Evolutionary conservation across 495 filamentous ascomycete genomes (phyloP), one percentile per base, ranked within the genome.

Genomic region (Xylaria longipes): DNA sequence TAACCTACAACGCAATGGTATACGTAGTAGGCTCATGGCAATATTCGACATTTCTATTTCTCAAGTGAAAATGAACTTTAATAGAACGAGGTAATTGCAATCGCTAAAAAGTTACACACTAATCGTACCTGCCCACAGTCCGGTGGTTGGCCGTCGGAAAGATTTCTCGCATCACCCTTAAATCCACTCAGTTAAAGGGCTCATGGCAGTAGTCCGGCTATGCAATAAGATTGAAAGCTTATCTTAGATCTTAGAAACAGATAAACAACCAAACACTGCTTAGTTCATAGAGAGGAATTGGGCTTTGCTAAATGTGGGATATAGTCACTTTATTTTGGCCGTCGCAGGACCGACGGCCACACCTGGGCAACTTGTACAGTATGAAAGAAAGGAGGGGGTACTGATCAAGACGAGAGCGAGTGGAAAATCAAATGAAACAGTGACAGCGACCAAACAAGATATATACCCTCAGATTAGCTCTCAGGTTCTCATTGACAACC

Each of bases 381-480:
- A 58, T 33, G 50, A 25, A 27, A 14, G 8, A 22, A 12, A 54
- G 25, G 25, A 25, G 22, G 22, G 20, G 17, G 12, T 15, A 33
- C 17, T 33, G 29, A 14, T 2, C 0, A 25, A 3, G 29, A 41
- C 5, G 35, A n/a, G 29, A 61, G 22, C 12, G 39, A 29, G 17
- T 14, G 20, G 3, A 11, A 41, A 41, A 29, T 46, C 6, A 39
- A 17, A 29, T 27, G 41, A 3, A 31, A 37, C 15, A 68, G 35
- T 1, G 29, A 31, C 33, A 45, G 5, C 2, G 5, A 5, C 27
- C 69, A 17, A 50, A 58, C 69, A 71, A 71, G 69, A 74, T 68
- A 74, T 63, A 73, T 77, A 75, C 87, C 85, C 87, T 89, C 87
- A 89, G 87, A 88, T 88, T 82, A 89, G 86, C 86, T 89, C 86